phyloP scores from a whole-genome alignment of 73 alveolate species.

The Blepharisma japonicum region DNA sequence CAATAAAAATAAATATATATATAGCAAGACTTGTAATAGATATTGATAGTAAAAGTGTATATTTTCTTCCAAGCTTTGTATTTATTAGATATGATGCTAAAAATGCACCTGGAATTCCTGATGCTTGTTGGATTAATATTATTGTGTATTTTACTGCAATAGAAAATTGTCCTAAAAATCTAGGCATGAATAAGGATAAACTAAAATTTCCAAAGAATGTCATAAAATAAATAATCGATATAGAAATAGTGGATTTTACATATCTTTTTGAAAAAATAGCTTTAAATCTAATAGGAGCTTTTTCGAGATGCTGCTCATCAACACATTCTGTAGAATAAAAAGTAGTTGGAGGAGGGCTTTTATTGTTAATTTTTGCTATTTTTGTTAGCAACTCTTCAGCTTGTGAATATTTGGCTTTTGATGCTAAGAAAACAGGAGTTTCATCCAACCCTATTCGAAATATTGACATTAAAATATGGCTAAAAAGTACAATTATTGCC shows the following conservation, averaged over 20 bases:
- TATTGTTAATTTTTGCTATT: background rate
- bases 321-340: background rate
- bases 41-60: background rate
- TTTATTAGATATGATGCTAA: constrained; percentile 7
- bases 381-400: background rate
- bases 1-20: background rate
- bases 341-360: background rate
- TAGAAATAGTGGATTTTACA: background rate
- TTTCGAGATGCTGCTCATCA: background rate
- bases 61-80: constrained; percentile 8
- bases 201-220: background rate
- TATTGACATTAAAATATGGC: background rate
- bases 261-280: background rate
- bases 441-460: background rate
- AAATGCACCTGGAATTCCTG: background rate
- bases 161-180: background rate
- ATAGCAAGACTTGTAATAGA: background rate
- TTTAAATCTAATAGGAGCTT: background rate
- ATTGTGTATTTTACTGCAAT: background rate
- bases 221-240: background rate
- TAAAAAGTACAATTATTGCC: background rate
- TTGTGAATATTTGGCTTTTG: background rate
- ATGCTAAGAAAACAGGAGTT: constrained; percentile 12
- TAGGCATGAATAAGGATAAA: background rate
- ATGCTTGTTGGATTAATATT: constrained; percentile 10